These are phyloP conservation scores for Phlyctochytrium planicorne DNA, from an alignment of 192 early-diverging fungal species.

Conservation along the genomic window DNA sequence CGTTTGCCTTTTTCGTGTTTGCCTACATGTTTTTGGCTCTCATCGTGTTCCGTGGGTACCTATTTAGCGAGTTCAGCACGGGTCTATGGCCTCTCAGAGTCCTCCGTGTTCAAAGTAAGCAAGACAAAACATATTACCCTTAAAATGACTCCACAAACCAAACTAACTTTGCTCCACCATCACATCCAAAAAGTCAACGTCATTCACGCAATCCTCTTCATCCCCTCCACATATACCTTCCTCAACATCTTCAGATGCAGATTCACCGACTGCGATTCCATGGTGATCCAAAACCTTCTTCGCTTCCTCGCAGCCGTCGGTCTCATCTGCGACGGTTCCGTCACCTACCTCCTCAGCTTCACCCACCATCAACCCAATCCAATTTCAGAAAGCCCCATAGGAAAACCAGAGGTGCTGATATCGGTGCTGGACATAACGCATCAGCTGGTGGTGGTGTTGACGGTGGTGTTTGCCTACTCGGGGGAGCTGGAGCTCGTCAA, in stretches of 20 bases:
- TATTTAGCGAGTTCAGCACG: conserved; percentile 24
- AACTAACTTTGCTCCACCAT: neutral
- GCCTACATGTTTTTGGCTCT: conserved; percentile 13
- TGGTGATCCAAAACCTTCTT: conserved; percentile 5
- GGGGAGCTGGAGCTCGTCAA: conserved; percentile 5
- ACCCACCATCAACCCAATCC: conserved; percentile 29
- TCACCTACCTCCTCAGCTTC: conserved; percentile 27
- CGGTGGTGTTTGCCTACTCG: conserved; percentile 21
- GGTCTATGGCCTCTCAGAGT: conserved; percentile 24
- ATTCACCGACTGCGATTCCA: neutral
- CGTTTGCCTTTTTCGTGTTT: conserved; percentile 13
- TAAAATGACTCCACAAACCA: neutral
- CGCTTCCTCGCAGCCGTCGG: conserved; percentile 10
- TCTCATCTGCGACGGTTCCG: conserved; percentile 6
- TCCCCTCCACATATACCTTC: conserved; percentile 15
- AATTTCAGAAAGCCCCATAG: conserved; percentile 10
- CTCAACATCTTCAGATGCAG: conserved; percentile 18
- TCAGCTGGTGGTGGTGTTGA: conserved; percentile 9
- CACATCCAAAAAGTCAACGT: neutral
- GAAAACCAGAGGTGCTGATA: conserved; percentile 8
- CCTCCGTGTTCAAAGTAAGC: conserved; percentile 16
- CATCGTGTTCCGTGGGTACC: conserved; percentile 16
- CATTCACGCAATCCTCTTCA: conserved; percentile 22
- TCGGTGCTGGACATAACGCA: conserved; percentile 9
- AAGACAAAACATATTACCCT: neutral